Conservation (phyloP, 371 early-diverging fungal genomes). For the Phascolomyces articulosus region DNA sequence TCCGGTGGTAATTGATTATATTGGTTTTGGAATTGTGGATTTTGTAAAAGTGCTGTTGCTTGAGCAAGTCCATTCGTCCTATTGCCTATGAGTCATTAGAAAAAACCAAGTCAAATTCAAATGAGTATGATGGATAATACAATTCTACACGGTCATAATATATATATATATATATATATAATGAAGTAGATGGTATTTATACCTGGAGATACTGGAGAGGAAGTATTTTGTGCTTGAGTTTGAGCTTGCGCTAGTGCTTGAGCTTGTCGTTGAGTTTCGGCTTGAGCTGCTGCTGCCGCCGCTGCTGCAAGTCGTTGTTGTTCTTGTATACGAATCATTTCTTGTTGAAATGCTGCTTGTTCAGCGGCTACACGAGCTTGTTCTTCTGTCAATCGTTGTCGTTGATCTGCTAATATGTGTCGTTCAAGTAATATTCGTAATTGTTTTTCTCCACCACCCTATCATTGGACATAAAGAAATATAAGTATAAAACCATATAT, state of each 20-base stretch:
- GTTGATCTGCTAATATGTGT: constrained; percentile 38
- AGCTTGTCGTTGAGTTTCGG: background rate
- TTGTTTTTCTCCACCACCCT: constrained; percentile 26
- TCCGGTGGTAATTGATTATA: constrained; percentile 43
- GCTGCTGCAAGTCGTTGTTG: constrained; percentile 28
- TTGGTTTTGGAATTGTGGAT: constrained; percentile 34
- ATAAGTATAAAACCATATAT: too few species aligned
- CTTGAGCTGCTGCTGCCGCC: background rate
- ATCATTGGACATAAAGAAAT: background rate
- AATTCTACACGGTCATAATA: too few species aligned
- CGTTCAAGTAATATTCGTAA: constrained; percentile 33
- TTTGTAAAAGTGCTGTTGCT: constrained; percentile 38
- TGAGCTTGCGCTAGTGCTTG: too few species aligned
- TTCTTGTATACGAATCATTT: constrained; percentile 39
- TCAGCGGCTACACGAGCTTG: constrained; percentile 42
- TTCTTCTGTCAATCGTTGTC: constrained; percentile 39
- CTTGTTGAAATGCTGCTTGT: constrained; percentile 47
- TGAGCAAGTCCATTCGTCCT: constrained; percentile 38
- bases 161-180: too few species aligned
- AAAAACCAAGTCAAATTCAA: too few species aligned
- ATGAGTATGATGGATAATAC: too few species aligned
- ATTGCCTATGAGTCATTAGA: too few species aligned
- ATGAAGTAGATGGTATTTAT: too few species aligned
- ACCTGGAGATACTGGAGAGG: background rate
- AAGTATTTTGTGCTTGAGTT: background rate